Conservation (phyloP, 139 green algal genomes). For the Trebouxia sp. region DNA sequence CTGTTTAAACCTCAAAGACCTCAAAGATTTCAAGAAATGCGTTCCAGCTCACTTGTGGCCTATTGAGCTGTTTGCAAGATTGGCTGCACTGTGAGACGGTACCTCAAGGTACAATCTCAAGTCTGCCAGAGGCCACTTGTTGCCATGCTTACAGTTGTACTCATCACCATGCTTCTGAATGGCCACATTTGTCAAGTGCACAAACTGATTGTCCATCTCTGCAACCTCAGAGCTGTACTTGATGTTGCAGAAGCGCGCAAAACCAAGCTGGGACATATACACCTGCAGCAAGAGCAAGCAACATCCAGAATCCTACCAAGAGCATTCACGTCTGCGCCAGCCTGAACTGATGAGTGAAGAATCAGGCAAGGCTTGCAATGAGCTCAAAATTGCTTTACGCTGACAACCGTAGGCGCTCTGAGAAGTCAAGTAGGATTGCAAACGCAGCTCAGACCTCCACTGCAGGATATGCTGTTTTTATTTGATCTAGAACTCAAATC, state of each 20-base stretch:
- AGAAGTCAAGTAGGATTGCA: too few relatives aligned
- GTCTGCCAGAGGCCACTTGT: slow-evolving; percentile 46
- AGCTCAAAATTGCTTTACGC: too few relatives aligned
- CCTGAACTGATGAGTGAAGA: too few relatives aligned
- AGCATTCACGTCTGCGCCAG: not conserved
- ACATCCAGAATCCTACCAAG: not conserved
- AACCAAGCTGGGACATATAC: slow-evolving; percentile 72
- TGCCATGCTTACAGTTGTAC: slow-evolving; percentile 45
- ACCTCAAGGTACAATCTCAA: not conserved
- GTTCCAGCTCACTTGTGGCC: too few relatives aligned
- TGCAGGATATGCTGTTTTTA: too few relatives aligned
- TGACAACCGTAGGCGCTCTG: too few relatives aligned
- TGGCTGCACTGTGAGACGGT: not conserved
- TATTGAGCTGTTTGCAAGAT: too few relatives aligned
- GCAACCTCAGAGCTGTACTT: slow-evolving; percentile 69
- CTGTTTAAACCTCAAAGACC: too few relatives aligned
- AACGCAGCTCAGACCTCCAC: too few relatives aligned
- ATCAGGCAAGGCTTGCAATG: too few relatives aligned
- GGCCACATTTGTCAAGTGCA: slow-evolving; percentile 79
- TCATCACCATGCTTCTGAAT: slow-evolving; percentile 55
- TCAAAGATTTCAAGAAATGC: too few relatives aligned
- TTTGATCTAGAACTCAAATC: too few relatives aligned
- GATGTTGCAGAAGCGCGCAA: slow-evolving; percentile 77
- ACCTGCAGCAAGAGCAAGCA: slow-evolving; percentile 33
- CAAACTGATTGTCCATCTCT: slow-evolving; percentile 67